Evolutionary conservation across 768 basidiomycete genomes (phyloP).

Genomic region (Phlebiopsis flavidoalba): DNA sequence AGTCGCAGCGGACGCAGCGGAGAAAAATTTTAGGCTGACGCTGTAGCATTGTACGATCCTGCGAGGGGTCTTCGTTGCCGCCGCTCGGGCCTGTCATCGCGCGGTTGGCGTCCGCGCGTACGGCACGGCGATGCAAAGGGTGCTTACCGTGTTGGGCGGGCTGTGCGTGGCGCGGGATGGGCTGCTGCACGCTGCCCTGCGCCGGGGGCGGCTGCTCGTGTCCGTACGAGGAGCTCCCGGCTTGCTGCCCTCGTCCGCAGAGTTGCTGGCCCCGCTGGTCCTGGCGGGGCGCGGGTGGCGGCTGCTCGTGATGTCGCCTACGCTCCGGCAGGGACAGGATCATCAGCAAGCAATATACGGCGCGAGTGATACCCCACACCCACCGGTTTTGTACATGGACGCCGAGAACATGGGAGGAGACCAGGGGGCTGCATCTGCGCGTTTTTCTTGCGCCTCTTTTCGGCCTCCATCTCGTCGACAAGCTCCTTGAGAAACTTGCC

Average conservation of each 20-base stretch:
- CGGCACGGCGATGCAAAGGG: neutral
- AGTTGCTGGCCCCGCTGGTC: conserved; percentile 14
- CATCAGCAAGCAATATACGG: neutral
- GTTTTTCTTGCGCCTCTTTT: conserved; percentile 38
- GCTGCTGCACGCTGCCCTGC: conserved; percentile 5
- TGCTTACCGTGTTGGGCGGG: neutral
- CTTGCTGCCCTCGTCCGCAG: conserved; percentile 17
- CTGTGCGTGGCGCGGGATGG: conserved; percentile 1
- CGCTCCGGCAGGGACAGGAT: conserved; percentile 11
- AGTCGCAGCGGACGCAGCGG: neutral
- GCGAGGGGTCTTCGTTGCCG: conserved; percentile 1
- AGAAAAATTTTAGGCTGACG: conserved; percentile 26
- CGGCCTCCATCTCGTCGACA: conserved; percentile 39
- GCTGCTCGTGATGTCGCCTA: conserved; percentile 5
- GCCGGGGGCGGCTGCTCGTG: conserved; percentile 16
- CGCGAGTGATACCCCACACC: neutral
- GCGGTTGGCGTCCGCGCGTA: neutral
- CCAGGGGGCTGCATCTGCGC: conserved; percentile 17
- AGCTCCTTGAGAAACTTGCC: conserved; percentile 68
- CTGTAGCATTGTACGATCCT: conserved; percentile 40
- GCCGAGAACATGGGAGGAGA: conserved; percentile 16
- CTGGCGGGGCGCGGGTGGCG: conserved; percentile 12
- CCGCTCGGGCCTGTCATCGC: neutral
- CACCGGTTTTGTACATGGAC: neutral
- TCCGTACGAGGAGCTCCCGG: conserved; percentile 22